Base-by-base conservation (phyloP, 1,139 yeast genomes). In the Hansenula lynferdii region DNA sequence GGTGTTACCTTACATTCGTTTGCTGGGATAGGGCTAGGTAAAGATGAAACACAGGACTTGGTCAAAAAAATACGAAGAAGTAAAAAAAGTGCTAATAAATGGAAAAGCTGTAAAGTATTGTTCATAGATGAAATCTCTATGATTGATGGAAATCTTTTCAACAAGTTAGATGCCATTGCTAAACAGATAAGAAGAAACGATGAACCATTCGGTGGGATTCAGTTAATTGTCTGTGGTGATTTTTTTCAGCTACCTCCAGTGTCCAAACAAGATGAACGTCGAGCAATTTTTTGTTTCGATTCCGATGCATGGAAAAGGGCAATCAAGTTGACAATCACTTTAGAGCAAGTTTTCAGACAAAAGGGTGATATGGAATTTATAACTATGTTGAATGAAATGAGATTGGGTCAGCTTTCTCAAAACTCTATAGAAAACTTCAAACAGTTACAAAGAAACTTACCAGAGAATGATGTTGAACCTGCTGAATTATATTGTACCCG, bases 241-340 rank as follows among this genome's bases (percentile, higher is more conserved):
- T 87, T 89, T 59, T 89, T 80, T 58, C 97, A 89, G 57, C 65
- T 89, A 31, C 97, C 97, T 0, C 97, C 97, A 0, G 95, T 89
- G 3, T 60, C 70, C 4, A 70, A 65, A 39, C 60, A 58, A 19
- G 47, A 47, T 21, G 58, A 55, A 3, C 49, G 43, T 16, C 43
- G 48, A 6, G 47, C 70, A 1, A 52, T 65, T 42, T 90, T 86
- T 62, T 84, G 95, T 10, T 92, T 92, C 60, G 94, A 90, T 52
- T 74, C 92, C 11, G 53, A 62, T 2, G 66, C 83, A 3, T 92
- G 99, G 99, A 66, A 68, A 36, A 65, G 66, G 19, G 70, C 81
- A 1, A 76, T 92, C 37, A 66, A 75, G 27, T 65, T 72, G 31
- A 85, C 95, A 0, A 77, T 87, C 38, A 77, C 82, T 26, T 65